Conservation (phyloP, 2,329 filamentous ascomycete species). For the Xylaria sp. region DNA sequence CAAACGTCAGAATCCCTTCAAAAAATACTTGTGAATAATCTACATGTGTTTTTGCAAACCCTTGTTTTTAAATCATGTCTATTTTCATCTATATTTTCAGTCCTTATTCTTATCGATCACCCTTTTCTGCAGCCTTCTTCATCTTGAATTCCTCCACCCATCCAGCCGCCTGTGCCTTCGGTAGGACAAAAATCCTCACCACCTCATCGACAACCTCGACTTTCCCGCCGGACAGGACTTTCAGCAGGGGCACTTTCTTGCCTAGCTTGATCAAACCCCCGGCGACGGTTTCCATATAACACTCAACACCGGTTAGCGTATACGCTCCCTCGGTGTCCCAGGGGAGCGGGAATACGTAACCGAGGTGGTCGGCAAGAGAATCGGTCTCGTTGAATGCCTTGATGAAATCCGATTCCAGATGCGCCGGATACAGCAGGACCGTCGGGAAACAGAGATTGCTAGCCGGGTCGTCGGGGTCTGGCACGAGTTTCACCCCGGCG, state of each 20-base stretch:
- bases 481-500: conserved; percentile 74
- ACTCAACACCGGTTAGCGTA: conserved; percentile 73
- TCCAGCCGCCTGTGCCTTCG: conserved; percentile 71
- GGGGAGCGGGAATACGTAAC: conserved; percentile 86
- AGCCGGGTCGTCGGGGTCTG: conserved; percentile 76
- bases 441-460: conserved; percentile 80
- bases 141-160: conserved; percentile 90
- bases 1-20: not conserved
- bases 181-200: conserved; percentile 84
- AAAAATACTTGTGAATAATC: not conserved
- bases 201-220: conserved; percentile 90
- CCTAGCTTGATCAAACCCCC: conserved; percentile 91
- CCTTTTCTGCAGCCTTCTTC: conserved; percentile 67
- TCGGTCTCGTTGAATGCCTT: conserved; percentile 86
- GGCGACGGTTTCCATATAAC: conserved; percentile 83
- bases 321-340: conserved; percentile 73
- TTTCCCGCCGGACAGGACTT: conserved; percentile 78
- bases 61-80: not conserved
- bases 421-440: conserved; percentile 84
- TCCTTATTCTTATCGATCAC: conserved; percentile 27
- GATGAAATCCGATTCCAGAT: conserved; percentile 88
- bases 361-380: conserved; percentile 78
- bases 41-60: not conserved
- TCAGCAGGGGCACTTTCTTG: conserved; percentile 80
- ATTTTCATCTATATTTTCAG: not conserved